These are phyloP conservation scores for Tetrapisispora fleetii DNA, from an alignment of 805 yeast genomes.

Conservation along the genomic window DNA sequence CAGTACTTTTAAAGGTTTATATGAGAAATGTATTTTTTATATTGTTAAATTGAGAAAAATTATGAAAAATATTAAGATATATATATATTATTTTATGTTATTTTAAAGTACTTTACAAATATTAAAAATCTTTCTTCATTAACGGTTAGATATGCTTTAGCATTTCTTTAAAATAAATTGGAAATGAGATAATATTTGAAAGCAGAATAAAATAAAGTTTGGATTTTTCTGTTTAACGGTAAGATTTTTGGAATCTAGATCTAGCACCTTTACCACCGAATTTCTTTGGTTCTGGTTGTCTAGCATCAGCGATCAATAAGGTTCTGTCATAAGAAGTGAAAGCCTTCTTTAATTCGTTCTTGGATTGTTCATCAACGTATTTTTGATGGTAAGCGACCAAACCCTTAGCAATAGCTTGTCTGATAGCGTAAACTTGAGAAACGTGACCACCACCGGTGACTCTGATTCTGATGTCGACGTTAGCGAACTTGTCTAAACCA, in stretches of 20 bases:
- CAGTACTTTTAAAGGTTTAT: too few species aligned
- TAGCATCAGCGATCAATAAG: slow-evolving; percentile 96
- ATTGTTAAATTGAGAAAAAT: slow-evolving; percentile 2
- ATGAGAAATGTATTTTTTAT: not conserved
- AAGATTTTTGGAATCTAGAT: slow-evolving; percentile 99
- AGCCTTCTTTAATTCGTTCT: slow-evolving; percentile 98
- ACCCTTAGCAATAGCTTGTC: slow-evolving; percentile 99
- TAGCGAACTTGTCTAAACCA: slow-evolving; percentile 97
- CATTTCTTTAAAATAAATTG: not conserved
- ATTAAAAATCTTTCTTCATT: too few species aligned
- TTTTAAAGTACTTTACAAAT: too few species aligned
- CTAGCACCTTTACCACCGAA: slow-evolving; percentile 99
- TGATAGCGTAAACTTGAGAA: slow-evolving; percentile 98
- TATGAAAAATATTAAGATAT: slow-evolving; percentile 1
- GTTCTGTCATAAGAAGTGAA: slow-evolving; percentile 98
- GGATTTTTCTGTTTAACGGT: slow-evolving; percentile 64
- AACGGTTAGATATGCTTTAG: slow-evolving; percentile 3
- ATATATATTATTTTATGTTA: not conserved
- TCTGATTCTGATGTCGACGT: slow-evolving; percentile 97
- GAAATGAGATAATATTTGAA: not conserved
- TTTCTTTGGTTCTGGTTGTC: slow-evolving; percentile 99
- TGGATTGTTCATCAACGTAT: slow-evolving; percentile 98
- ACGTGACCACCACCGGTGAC: slow-evolving; percentile 99
- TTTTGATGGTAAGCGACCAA: slow-evolving; percentile 99
- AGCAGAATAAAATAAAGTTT: not conserved